These are phyloP conservation scores for Zymoseptoria pseudotritici DNA, from an alignment of 2,329 filamentous ascomycete species.

Conservation along the genomic window DNA sequence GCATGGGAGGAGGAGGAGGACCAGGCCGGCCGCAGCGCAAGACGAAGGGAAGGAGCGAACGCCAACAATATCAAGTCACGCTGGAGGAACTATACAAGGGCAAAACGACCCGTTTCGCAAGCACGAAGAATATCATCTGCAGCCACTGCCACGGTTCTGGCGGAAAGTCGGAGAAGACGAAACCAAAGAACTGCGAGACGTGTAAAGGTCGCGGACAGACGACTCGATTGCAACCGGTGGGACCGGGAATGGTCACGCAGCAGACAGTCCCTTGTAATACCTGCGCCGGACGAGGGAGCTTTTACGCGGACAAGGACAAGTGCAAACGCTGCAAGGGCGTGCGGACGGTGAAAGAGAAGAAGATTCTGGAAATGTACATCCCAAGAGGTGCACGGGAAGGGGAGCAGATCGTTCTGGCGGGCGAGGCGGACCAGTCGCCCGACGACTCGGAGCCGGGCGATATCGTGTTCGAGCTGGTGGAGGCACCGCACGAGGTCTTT, in stretches of 20 bases:
- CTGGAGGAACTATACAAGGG: conserved; percentile 97
- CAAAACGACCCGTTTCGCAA: conserved; percentile 94
- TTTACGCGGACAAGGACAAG: conserved; percentile 92
- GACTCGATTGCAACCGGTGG: conserved; percentile 72
- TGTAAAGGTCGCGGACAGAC: conserved; percentile 74
- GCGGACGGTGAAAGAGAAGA: conserved; percentile 77
- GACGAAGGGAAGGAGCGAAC: conserved; percentile 67
- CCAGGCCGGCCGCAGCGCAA: conserved; percentile 31
- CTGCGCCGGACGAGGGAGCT: conserved; percentile 76
- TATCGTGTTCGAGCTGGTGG: conserved; percentile 80
- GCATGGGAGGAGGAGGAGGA: conserved; percentile 22
- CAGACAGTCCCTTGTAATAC: conserved; percentile 72
- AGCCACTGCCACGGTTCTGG: conserved; percentile 79
- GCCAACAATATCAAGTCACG: conserved; percentile 83
- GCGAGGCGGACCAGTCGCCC: conserved; percentile 87
- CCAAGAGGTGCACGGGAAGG: conserved; percentile 72
- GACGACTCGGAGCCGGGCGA: conserved; percentile 86
- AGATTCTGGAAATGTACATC: conserved; percentile 94
- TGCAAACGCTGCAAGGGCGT: conserved; percentile 99
- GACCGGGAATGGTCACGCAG: conserved; percentile 77
- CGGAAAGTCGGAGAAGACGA: conserved; percentile 77
- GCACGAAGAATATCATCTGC: conserved; percentile 90
- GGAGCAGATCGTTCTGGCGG: conserved; percentile 81
- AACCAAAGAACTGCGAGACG: conserved; percentile 70
- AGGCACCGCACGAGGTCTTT: conserved; percentile 75